phyloP scores from a whole-genome alignment of 768 basidiomycete species.

The Lanmaoa pseudosensibilis region DNA sequence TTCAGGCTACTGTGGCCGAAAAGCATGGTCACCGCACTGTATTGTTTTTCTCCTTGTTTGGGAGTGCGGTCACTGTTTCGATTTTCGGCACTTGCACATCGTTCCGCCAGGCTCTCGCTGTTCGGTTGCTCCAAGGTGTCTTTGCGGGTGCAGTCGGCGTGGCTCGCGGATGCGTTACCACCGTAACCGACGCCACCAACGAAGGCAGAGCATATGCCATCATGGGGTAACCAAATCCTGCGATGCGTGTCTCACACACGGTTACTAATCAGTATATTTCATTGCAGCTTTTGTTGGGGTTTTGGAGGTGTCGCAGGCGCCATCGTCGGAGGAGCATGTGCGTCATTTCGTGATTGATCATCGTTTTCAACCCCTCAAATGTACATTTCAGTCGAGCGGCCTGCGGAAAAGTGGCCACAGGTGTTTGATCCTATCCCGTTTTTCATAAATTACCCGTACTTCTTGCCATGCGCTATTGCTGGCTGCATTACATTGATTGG shows the following conservation, averaged over 20 bases:
- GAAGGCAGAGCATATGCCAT: slow-evolving; percentile 95
- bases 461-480: slow-evolving; percentile 82
- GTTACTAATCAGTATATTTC: background rate
- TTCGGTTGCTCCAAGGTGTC: slow-evolving; percentile 87
- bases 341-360: slow-evolving; percentile 30
- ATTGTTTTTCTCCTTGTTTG: slow-evolving; percentile 79
- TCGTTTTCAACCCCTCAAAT: slow-evolving; percentile 7
- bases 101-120: slow-evolving; percentile 76
- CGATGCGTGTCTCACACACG: background rate
- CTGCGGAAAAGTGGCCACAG: slow-evolving; percentile 83
- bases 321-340: slow-evolving; percentile 81
- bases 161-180: slow-evolving; percentile 82
- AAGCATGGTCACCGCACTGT: slow-evolving; percentile 87
- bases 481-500: slow-evolving; percentile 73
- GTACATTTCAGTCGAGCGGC: slow-evolving; percentile 64
- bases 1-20: slow-evolving; percentile 87
- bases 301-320: slow-evolving; percentile 92
- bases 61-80: slow-evolving; percentile 76
- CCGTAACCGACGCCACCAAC: slow-evolving; percentile 88
- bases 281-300: slow-evolving; percentile 85
- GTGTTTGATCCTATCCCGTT: slow-evolving; percentile 64
- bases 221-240: slow-evolving; percentile 54
- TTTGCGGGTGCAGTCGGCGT: slow-evolving; percentile 96
- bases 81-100: slow-evolving; percentile 77
- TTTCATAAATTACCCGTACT: slow-evolving; percentile 83